Percentiles rank a stretch among this genome's conserved stretches.
Evolutionary conservation across 2,329 filamentous ascomycete genomes (phyloP).

Genomic region (Chlorencoelia australis): DNA sequence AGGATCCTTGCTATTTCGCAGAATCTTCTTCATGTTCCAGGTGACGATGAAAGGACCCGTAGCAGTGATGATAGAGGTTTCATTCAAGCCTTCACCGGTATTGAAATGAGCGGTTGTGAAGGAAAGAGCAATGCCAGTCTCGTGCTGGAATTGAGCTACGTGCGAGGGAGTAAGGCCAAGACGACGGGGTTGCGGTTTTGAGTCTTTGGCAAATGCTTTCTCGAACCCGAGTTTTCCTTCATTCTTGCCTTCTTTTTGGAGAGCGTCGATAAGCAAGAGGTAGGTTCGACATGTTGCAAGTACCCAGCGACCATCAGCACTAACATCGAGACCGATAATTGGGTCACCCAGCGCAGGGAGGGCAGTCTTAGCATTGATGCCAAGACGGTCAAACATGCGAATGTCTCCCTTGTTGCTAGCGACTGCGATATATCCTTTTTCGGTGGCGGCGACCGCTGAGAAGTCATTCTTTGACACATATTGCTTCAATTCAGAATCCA

Average conservation of each 20-base stretch:
- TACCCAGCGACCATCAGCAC: constrained; percentile 91
- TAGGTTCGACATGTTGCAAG: constrained; percentile 92
- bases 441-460: constrained; percentile 85
- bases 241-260: constrained; percentile 90
- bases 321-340: constrained; percentile 90
- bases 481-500: constrained; percentile 87
- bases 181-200: constrained; percentile 86
- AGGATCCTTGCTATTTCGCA: constrained; percentile 70
- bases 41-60: constrained; percentile 95
- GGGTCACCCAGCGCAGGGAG: constrained; percentile 91
- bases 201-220: constrained; percentile 81
- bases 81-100: constrained; percentile 65
- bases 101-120: constrained; percentile 96
- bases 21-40: constrained; percentile 87
- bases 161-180: constrained; percentile 83
- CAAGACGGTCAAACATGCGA: constrained; percentile 88
- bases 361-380: constrained; percentile 95
- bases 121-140: constrained; percentile 74
- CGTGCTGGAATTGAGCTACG: constrained; percentile 94
- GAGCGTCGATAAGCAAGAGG: constrained; percentile 80
- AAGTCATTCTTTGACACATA: constrained; percentile 97
- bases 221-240: constrained; percentile 98
- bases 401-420: constrained; percentile 98
- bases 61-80: constrained; percentile 93
- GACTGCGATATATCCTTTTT: constrained; percentile 93